Evolutionary conservation across 495 filamentous ascomycete species (phyloP), one percentile per base, ranked within the genome.

Genomic region (Trichocladium antarcticum): DNA sequence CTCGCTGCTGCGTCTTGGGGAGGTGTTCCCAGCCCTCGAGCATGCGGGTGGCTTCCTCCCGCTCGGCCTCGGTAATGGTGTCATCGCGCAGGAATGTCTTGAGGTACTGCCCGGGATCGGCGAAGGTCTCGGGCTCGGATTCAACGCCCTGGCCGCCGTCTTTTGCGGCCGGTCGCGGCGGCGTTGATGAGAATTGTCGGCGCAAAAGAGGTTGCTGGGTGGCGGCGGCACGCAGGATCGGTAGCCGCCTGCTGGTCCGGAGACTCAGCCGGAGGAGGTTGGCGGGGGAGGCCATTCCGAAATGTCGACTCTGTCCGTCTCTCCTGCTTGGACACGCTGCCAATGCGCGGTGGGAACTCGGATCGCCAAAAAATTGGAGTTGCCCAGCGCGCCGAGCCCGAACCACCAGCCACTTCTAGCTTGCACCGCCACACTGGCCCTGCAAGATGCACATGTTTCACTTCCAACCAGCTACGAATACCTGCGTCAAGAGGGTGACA

Each of bases 271-370:
- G 72, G 54, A 75, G 60, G 21, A 70, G 54, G 57, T 67, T 71
- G 53, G 70, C 59, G 53, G 70, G 62, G 54, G 73, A 70, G 56
- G 73, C 71, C 74, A 77, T 77, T 38, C 45, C 57, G 53, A 55
- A 36, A 20, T 52, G 47, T 49, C 50, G 45, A 42, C 44, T 50
- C 38, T 37, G 19, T 32, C 31, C 9, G 31, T 6, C 31, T 32
- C 36, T 54, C 42, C 56, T 45, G 50, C 37, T 34, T 35, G 14
- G 45, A 34, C 44, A 15, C 45, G 45, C 38, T 47, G 37, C 44
- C 39, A 29, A 47, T 54, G 52, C 46, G 22, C 42, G 20, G 42
- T 49, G 32, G 46, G 37, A 42, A 54, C 52, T 50, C 36, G 19
- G 21, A 41, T 47, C 38, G 47, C 53, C 53, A 55, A 55, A 55